A percentile compares a stretch with the other conserved stretches of the same genome.
phyloP scores from a whole-genome alignment of 2,329 filamentous ascomycete species.

The Fusarium armeniacum region DNA sequence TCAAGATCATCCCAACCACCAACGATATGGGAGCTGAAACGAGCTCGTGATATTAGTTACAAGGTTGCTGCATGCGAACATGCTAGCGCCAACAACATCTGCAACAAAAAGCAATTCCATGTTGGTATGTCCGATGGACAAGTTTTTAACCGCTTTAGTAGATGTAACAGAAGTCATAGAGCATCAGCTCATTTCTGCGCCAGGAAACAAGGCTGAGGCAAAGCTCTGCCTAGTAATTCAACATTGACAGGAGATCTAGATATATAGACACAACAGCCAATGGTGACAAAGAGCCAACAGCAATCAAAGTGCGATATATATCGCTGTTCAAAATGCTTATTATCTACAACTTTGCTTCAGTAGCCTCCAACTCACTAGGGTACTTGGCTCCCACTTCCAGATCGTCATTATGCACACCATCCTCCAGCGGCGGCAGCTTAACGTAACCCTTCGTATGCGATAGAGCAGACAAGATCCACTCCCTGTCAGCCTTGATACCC shows the following conservation, averaged over 20 bases:
- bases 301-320: not conserved
- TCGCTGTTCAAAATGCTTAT: not conserved
- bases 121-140: not conserved
- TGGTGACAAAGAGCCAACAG: not conserved
- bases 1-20: not conserved
- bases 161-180: not conserved
- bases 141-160: not conserved
- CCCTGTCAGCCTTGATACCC: constrained; percentile 56
- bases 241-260: not conserved
- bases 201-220: not conserved
- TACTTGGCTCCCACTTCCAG: constrained; percentile 26
- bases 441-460: constrained; percentile 49
- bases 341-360: constrained; percentile 35
- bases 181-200: constrained; percentile 1
- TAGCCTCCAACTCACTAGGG: constrained; percentile 46
- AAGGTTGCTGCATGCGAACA: not conserved
- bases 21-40: not conserved
- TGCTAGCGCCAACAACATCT: constrained; percentile 41
- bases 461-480: constrained; percentile 51
- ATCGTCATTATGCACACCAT: constrained; percentile 3
- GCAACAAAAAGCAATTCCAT: not conserved
- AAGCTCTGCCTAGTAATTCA: not conserved
- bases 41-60: constrained; percentile 25
- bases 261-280: not conserved
- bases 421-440: constrained; percentile 46